A percentile compares a stretch with the other conserved stretches of the same genome.
These are phyloP conservation scores for Lichtheimia hyalospora DNA, from an alignment of 371 early-diverging fungal species.

Conservation along the genomic window DNA sequence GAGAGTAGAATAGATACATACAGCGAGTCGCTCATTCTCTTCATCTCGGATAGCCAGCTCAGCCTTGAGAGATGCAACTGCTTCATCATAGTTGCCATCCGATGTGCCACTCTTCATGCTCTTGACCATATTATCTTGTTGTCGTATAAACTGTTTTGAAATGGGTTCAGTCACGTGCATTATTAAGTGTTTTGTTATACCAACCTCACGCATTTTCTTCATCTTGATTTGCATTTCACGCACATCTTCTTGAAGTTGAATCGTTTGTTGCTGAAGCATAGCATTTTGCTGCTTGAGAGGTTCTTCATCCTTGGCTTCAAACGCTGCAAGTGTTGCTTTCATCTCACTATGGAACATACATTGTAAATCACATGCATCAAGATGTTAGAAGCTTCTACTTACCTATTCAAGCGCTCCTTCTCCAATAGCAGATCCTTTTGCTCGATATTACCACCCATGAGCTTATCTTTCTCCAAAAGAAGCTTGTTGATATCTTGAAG, in stretches of 20 bases:
- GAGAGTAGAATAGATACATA: not conserved
- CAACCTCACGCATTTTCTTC: slow-evolving; percentile 76
- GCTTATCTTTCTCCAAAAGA: slow-evolving; percentile 62
- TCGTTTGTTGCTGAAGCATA: slow-evolving; percentile 52
- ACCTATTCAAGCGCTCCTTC: slow-evolving; percentile 56
- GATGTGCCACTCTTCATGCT: slow-evolving; percentile 19
- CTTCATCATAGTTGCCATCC: slow-evolving; percentile 59
- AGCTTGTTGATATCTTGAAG: slow-evolving; percentile 66
- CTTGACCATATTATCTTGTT: slow-evolving; percentile 60
- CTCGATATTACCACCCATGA: slow-evolving; percentile 58
- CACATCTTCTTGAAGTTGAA: slow-evolving; percentile 62
- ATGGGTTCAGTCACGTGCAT: too few relatives aligned
- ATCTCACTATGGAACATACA: slow-evolving; percentile 38
- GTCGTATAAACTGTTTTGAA: slow-evolving; percentile 44
- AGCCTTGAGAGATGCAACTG: slow-evolving; percentile 66
- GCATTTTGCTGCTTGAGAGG: slow-evolving; percentile 59
- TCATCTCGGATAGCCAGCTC: slow-evolving; percentile 62
- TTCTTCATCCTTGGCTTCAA: slow-evolving; percentile 68
- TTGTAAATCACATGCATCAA: not conserved
- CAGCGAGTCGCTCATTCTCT: slow-evolving; percentile 63
- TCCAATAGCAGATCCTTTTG: slow-evolving; percentile 55
- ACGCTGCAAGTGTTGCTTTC: slow-evolving; percentile 67
- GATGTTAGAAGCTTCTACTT: not conserved
- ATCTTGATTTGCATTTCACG: slow-evolving; percentile 56
- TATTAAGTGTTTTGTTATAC: not conserved